Evolutionary conservation across 2,329 filamentous ascomycete genomes (phyloP), one percentile per base, ranked within the genome.

Genomic region (Trichocomaceae sp.): DNA sequence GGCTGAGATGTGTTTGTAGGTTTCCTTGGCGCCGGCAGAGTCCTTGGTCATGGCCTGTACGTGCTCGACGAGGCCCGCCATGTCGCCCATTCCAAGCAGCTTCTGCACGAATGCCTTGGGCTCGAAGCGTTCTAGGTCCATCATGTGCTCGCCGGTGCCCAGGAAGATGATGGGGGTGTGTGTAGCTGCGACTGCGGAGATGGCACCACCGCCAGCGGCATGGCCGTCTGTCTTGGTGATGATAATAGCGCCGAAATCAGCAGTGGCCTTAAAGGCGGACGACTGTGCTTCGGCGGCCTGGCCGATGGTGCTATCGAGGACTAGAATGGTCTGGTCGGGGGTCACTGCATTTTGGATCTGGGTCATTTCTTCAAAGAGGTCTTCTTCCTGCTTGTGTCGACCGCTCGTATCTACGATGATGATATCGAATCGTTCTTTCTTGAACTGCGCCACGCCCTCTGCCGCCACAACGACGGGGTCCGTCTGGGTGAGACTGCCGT

Each of bases 141-240:
- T 79, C 84, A 96, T 89, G 72, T 99, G 93, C 71, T 99, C 93
- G 66, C 93, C 93, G 0, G 93, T 99, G 71, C 93, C 93, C 60
- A 99, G 90, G 72, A 96, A 99, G 10, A 97, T 91, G 63, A 99
- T 99, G 2, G 93, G 93, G 0, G 93, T 97, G 64, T 92, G 87
- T 31, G 93, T 99, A 2, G 93, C 93, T 1, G 93, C 93, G 55
- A 99, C 93, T 9, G 93, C 93, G 3, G 92, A 97, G 55, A 99
- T 99, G 58, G 93, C 93, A 75, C 93, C 93, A 78, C 93, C 93
- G 64, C 93, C 93, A 47, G 89, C 88, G 1, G 93, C 93, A 63
- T 96, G 90, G 60, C 93, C 93, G 68, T 99, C 93, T 0, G 92
- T 97, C 77, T 99, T 99, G 51, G 93, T 99, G 68, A 99, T 96